A percentile compares a stretch with the other conserved stretches of the same genome.
Evolutionary conservation across 2,329 filamentous ascomycete genomes (phyloP).

Genomic region (Penicillium sp.): DNA sequence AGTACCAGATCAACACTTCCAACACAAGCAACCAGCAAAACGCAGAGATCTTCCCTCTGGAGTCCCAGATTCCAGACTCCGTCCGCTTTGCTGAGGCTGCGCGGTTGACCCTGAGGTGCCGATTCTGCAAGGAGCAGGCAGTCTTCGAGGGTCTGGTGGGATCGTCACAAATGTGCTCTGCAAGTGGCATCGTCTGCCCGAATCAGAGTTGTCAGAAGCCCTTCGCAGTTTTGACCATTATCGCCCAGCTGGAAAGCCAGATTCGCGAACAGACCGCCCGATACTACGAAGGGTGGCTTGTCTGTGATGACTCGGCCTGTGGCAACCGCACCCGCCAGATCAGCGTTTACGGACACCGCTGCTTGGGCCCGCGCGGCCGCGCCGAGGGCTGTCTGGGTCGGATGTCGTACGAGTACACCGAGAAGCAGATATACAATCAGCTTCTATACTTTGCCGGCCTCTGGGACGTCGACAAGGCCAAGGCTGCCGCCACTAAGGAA

Average conservation of each 20-base stretch:
- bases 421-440: constrained; percentile 94
- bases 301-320: constrained; percentile 86
- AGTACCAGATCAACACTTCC: constrained; percentile 71
- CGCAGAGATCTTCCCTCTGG: constrained; percentile 80
- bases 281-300: constrained; percentile 91
- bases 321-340: constrained; percentile 85
- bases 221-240: constrained; percentile 69
- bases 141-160: constrained; percentile 72
- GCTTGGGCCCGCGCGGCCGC: constrained; percentile 80
- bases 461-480: constrained; percentile 86
- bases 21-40: constrained; percentile 53
- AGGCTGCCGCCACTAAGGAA: constrained; percentile 51
- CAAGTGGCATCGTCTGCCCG: constrained; percentile 72
- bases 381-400: constrained; percentile 79
- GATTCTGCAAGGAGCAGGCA: constrained; percentile 70
- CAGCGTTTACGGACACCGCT: constrained; percentile 86
- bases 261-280: constrained; percentile 73
- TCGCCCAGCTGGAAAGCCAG: constrained; percentile 83
- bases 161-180: constrained; percentile 61
- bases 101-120: constrained; percentile 75
- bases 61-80: constrained; percentile 89
- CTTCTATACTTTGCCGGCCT: constrained; percentile 80
- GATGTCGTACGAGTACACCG: constrained; percentile 84
- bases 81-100: constrained; percentile 82
- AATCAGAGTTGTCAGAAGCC: constrained; percentile 60